These are phyloP conservation scores for Ramalina peruviana DNA, from an alignment of 495 filamentous ascomycete species.

Conservation along the genomic window DNA sequence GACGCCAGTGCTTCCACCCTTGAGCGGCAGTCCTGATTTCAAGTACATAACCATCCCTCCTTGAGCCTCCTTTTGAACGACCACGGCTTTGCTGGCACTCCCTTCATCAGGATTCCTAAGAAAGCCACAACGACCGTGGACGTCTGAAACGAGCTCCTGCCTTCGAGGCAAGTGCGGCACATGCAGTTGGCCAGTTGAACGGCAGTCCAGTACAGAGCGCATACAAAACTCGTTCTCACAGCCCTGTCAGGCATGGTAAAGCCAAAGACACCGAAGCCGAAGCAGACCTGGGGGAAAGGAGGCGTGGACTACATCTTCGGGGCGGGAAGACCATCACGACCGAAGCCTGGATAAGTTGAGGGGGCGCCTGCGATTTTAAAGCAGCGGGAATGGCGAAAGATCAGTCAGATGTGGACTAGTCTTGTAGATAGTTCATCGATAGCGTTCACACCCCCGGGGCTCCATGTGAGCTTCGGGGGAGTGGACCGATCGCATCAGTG, in stretches of 20 bases:
- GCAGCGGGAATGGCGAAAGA: too few species aligned
- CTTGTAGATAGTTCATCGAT: too few species aligned
- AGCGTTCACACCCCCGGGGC: too few species aligned
- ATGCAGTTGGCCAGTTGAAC: neutral
- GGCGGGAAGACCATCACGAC: conserved; percentile 40
- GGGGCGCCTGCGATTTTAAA: conserved; percentile 3
- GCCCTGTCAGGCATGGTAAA: neutral
- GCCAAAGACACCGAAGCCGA: too few species aligned
- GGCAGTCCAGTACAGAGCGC: neutral
- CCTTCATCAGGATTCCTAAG: neutral
- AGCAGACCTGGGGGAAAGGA: too few species aligned
- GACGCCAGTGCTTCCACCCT: too few species aligned
- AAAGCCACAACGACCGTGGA: neutral
- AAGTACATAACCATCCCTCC: neutral
- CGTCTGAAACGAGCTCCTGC: neutral
- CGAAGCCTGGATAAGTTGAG: conserved; percentile 22
- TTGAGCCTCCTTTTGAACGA: neutral
- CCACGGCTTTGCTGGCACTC: neutral
- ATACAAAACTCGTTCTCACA: neutral
- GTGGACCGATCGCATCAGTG: too few species aligned
- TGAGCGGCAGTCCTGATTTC: too few species aligned
- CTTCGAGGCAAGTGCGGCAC: neutral
- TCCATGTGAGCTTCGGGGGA: too few species aligned
- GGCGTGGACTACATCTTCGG: conserved; percentile 31
- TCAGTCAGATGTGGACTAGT: too few species aligned